phyloP scores from a whole-genome alignment of 257 asterid species.

The Marsdenia floribunda region DNA sequence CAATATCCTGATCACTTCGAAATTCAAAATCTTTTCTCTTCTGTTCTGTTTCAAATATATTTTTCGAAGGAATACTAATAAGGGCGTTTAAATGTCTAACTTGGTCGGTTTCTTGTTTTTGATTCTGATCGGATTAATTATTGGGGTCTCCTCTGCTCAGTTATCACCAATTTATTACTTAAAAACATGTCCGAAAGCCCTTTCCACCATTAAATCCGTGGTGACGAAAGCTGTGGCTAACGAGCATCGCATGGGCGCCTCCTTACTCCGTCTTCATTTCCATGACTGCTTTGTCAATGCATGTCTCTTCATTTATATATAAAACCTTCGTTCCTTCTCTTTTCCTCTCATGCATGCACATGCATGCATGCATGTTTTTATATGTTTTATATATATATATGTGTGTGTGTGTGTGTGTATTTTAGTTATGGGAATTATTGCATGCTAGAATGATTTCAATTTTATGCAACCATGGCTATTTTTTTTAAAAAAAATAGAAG shows the following conservation, averaged over 20 bases:
- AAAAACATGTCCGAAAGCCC: slow-evolving; percentile 45
- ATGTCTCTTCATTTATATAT: slow-evolving; percentile 21
- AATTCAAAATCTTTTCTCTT: background rate
- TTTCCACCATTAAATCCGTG: slow-evolving; percentile 30
- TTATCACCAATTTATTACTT: slow-evolving; percentile 35
- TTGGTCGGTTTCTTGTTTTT: slow-evolving; percentile 6
- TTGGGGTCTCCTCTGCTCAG: slow-evolving; percentile 16
- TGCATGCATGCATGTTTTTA: background rate
- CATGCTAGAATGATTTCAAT: no score
- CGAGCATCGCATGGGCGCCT: slow-evolving; percentile 65
- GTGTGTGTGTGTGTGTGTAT: no score
- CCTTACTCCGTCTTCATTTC: slow-evolving; percentile 65
- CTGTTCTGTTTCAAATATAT: background rate
- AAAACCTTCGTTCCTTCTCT: background rate
- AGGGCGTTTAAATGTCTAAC: background rate
- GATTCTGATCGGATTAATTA: background rate
- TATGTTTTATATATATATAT: background rate
- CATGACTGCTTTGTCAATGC: slow-evolving; percentile 72
- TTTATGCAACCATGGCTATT: no score
- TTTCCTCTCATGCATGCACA: slow-evolving; percentile 2
- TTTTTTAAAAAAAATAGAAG: no score
- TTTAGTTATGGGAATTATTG: no score
- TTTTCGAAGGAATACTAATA: no score
- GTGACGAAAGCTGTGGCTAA: slow-evolving; percentile 34
- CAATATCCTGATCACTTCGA: background rate